Conservation (phyloP, 768 basidiomycete species). For the Aureoboletus auriporus region DNA sequence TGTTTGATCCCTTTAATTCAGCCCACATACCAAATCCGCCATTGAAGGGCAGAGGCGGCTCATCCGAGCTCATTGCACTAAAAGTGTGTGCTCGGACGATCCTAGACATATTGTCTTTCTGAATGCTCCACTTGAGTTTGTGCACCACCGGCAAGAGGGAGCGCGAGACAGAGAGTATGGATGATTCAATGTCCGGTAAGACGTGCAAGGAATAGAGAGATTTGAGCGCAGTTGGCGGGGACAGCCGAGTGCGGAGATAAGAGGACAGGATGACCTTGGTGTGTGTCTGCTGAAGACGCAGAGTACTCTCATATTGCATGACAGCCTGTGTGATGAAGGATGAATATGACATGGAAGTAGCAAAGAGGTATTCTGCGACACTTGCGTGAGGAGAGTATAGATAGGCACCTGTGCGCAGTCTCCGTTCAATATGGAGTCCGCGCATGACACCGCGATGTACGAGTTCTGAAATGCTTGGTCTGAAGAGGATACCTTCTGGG, state of each 20-base stretch:
- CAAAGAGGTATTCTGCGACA: background rate
- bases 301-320: slow-evolving; percentile 58
- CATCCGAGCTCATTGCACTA: slow-evolving; percentile 27
- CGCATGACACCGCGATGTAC: slow-evolving; percentile 68
- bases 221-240: slow-evolving; percentile 36
- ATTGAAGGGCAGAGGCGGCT: slow-evolving; percentile 24
- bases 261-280: slow-evolving; percentile 49
- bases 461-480: slow-evolving; percentile 64
- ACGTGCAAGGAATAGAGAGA: slow-evolving; percentile 48
- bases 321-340: slow-evolving; percentile 46
- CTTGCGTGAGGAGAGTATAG: slow-evolving; percentile 57
- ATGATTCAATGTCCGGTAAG: slow-evolving; percentile 62
- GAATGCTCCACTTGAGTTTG: slow-evolving; percentile 68
- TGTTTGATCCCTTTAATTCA: slow-evolving; percentile 44
- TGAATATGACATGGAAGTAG: slow-evolving; percentile 3
- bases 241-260: slow-evolving; percentile 48
- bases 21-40: slow-evolving; percentile 51
- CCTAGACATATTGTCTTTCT: slow-evolving; percentile 58
- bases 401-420: slow-evolving; percentile 64
- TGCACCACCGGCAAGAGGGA: slow-evolving; percentile 61
- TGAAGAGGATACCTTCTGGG: slow-evolving; percentile 49
- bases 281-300: slow-evolving; percentile 50
- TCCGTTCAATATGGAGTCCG: slow-evolving; percentile 60
- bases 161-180: slow-evolving; percentile 52
- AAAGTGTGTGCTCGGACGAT: slow-evolving; percentile 42